Base-by-base conservation (phyloP, 768 basidiomycete genomes). In the Suillus alpinus region DNA sequence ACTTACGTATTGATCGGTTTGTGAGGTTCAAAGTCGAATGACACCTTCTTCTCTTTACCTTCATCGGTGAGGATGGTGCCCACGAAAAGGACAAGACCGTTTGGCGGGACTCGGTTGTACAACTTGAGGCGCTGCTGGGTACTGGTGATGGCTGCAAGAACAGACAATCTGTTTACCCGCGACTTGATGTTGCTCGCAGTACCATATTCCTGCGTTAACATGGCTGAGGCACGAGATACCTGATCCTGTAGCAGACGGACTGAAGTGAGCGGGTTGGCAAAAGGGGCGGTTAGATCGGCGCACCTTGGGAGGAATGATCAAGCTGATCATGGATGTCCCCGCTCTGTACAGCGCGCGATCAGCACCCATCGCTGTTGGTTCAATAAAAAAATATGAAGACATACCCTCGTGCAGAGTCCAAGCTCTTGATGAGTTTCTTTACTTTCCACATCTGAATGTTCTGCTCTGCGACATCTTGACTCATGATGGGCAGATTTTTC, bases 101-200 rank as follows among this genome's bases (percentile, higher is more conserved):
- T 98, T 2, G 94, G 94, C 1, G 97, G 97, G 0, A 97, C 95
- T 62, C 94, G 87, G 73, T 90, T 94, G 80, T 98, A 99, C 18
- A 99, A 81, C 79, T 99, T 99, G 62, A 99, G 83, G 59, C 95
- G 87, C 66, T 98, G 95, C 75, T 98, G 97, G 18, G 97, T 98
- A 71, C 92, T 94, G 36, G 97, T 98, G 71, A 99, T 99, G 59
- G 97, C 97, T 49, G 97, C 94, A 43, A 98, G 84, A 29, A 99
- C 97, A 44, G 97, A 99, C 20, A 97, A 87, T 68, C 97, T 88
- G 81, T 96, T 98, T 74, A 95, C 95, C 61, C 97, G 93, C 64
- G 95, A 97, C 76, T 99, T 99, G 83, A 99, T 98, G 81, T 99
- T 98, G 63, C 95, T 97, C n/a, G 97, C 97, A 7, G 95, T 98